Evolutionary conservation across 495 filamentous ascomycete species (phyloP).

Genomic region (Evernia prunastri): DNA sequence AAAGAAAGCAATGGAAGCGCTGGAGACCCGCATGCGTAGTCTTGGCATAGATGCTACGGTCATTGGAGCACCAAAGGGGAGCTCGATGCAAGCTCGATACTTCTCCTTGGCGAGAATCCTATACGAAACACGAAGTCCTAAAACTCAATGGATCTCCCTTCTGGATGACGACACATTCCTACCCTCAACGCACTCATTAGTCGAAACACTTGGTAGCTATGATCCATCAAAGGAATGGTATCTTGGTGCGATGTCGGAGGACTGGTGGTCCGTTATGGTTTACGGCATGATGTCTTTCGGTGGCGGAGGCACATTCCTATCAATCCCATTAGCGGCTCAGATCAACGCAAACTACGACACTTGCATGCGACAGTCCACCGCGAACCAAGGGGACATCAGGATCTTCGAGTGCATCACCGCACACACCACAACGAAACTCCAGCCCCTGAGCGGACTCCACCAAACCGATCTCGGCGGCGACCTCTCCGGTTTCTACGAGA

Average conservation of each 20-base stretch:
- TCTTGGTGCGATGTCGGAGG: conserved; percentile 51
- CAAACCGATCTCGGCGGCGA: conserved; percentile 48
- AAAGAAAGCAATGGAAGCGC: conserved; percentile 9
- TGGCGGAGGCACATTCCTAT: conserved; percentile 55
- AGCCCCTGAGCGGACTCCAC: conserved; percentile 46
- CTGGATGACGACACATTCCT: conserved; percentile 70
- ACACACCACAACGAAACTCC: conserved; percentile 44
- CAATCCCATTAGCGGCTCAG: conserved; percentile 40
- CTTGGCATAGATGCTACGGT: conserved; percentile 48
- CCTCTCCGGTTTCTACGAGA: conserved; percentile 51
- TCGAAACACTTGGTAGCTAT: conserved; percentile 42
- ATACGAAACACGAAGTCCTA: conserved; percentile 36
- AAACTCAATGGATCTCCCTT: conserved; percentile 55
- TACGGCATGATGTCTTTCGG: conserved; percentile 52
- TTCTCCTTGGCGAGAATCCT: conserved; percentile 52
- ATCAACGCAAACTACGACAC: conserved; percentile 34
- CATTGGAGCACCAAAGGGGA: conserved; percentile 41
- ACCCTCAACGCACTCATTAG: conserved; percentile 44
- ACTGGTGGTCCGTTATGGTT: conserved; percentile 41
- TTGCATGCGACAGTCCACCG: conserved; percentile 31
- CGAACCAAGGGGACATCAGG: background rate
- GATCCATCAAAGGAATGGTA: conserved; percentile 45
- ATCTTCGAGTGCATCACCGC: conserved; percentile 47
- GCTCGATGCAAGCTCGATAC: conserved; percentile 46
- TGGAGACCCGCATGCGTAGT: conserved; percentile 35